Evolutionary conservation across 2,329 filamentous ascomycete genomes (phyloP).

Genomic region (Cercospora brassicicola): DNA sequence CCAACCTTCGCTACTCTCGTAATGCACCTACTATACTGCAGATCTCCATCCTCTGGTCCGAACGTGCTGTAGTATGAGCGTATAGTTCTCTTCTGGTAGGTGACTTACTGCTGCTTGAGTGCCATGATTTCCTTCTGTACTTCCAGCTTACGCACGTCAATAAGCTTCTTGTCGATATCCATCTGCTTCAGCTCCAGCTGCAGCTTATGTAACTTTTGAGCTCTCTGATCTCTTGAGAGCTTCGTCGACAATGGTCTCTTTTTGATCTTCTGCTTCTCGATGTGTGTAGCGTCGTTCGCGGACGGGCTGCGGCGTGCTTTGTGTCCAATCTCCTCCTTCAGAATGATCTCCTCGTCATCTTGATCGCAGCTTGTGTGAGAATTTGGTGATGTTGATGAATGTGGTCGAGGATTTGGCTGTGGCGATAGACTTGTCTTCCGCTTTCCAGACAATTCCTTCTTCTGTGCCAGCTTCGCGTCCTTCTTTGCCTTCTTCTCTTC

Average conservation of each 20-base stretch:
- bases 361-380: not conserved
- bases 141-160: not conserved
- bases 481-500: not conserved
- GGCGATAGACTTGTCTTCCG: not conserved
- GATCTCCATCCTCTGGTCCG: no score
- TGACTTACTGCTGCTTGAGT: not conserved
- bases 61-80: no score
- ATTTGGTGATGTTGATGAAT: not conserved
- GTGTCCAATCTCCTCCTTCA: not conserved
- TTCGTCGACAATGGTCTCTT: not conserved
- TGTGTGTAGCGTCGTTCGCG: not conserved
- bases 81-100: no score
- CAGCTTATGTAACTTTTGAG: not conserved
- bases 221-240: not conserved
- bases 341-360: not conserved
- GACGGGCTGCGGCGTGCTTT: not conserved
- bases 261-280: not conserved
- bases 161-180: not conserved
- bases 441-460: not conserved
- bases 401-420: no score
- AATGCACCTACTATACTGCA: no score
- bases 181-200: not conserved
- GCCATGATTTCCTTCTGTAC: not conserved
- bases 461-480: not conserved
- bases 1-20: no score